Evolutionary conservation across 148 eudicot species (phyloP), one percentile per base, ranked within the genome.

Genomic region (Persicaria tinctoria): DNA sequence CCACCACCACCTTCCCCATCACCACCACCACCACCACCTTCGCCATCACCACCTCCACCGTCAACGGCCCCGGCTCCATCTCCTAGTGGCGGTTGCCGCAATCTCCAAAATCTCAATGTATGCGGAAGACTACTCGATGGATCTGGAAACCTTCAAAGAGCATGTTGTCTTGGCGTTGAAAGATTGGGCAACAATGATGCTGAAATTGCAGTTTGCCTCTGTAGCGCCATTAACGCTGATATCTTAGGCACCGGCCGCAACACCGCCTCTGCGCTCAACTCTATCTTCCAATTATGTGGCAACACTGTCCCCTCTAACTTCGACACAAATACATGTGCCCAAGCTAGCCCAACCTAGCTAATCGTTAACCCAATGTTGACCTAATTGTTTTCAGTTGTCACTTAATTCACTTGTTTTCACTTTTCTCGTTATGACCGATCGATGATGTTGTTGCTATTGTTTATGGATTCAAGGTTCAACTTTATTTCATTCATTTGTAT

Each of bases 91-190:
- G 8, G 10, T 18, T 57, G 63, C 7, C 10, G 32, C 10, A 57
- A 57, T 27, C 63, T 57, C 63, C 63, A 57, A 57, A 3, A 57
- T 57, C 63, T 57, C 20, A 57, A 57, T 27, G 7, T 17, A 57
- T 57, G 63, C 8, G 63, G 63, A 57, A 57, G 63, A 57, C 20
- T 57, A 57, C 63, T 57, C 8, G 63, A 57, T 10, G 63, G 63
- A 6, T 18, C 32, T 27, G 11, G 11, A 17, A 57, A 57, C 8
- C 63, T n/a, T 5, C 9, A 17, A 18, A 18, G 63, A 27, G 6
- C 63, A 5, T 57, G 63, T 18, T 57, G 63, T 27, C 27, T n/a
- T 5, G 27, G 3, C 6, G 3, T 57, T 57, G 10, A 57, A 17
- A 57, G 63, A 57, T 17, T 18, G 32, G 63, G 63, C 27, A 3